A percentile compares a stretch with the other conserved stretches of the same genome.
phyloP scores from a whole-genome alignment of 768 basidiomycete species.

The Lactifluus hygrophoroides region DNA sequence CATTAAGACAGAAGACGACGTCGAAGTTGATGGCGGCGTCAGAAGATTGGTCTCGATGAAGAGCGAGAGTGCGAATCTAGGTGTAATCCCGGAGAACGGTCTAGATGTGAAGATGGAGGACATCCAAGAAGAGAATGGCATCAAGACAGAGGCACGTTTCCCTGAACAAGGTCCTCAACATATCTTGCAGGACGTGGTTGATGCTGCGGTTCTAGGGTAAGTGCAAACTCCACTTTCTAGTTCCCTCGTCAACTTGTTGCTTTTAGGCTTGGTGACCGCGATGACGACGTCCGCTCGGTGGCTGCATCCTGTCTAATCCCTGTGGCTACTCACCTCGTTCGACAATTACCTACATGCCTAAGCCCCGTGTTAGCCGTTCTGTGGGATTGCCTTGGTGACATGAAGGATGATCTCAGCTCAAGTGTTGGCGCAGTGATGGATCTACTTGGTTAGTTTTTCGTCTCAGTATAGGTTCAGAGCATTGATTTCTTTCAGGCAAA shows the following conservation, averaged over 20 bases:
- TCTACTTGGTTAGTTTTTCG: slow-evolving; percentile 56
- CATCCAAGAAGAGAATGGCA: not conserved
- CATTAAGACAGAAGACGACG: slow-evolving; percentile 20
- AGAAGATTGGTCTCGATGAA: not conserved
- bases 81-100: not conserved
- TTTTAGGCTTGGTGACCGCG: slow-evolving; percentile 74
- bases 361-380: slow-evolving; percentile 71
- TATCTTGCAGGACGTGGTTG: slow-evolving; percentile 74
- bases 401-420: slow-evolving; percentile 95
- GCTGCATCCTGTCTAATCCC: slow-evolving; percentile 89
- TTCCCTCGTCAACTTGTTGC: not conserved
- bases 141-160: slow-evolving; percentile 27
- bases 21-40: not conserved
- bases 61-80: not conserved
- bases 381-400: slow-evolving; percentile 84
- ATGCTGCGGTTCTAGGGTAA: slow-evolving; percentile 87
- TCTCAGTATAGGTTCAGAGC: not conserved
- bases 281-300: slow-evolving; percentile 94
- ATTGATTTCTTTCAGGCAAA: slow-evolving; percentile 44
- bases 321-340: slow-evolving; percentile 74
- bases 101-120: slow-evolving; percentile 18
- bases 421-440: slow-evolving; percentile 98
- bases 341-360: slow-evolving; percentile 62
- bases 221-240: slow-evolving; percentile 20
- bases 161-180: slow-evolving; percentile 33